Evolutionary conservation across 2,329 filamentous ascomycete genomes (phyloP).

Genomic region (Elsinoe fawcettii): DNA sequence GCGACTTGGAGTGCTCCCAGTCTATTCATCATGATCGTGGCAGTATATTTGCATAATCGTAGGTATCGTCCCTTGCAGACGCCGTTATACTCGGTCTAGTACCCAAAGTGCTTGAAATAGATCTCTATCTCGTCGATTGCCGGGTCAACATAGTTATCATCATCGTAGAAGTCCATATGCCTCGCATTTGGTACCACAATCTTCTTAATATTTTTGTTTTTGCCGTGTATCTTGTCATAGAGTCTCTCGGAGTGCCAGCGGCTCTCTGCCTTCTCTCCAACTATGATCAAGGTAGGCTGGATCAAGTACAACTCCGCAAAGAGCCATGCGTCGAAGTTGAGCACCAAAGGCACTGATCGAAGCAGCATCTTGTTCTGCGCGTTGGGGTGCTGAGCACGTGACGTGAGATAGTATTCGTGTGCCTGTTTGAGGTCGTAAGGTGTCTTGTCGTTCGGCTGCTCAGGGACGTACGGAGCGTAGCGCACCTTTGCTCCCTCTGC

Average conservation of each 20-base stretch:
- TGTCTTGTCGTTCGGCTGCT: not conserved
- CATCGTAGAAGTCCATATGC: slow-evolving; percentile 11
- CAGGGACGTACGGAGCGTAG: not conserved
- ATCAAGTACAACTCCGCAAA: slow-evolving; percentile 19
- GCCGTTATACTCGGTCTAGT: not conserved
- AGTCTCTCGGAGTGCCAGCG: slow-evolving; percentile 4
- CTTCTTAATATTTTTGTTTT: slow-evolving; percentile 4
- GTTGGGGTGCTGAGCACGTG: slow-evolving; percentile 1
- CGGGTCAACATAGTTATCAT: not conserved
- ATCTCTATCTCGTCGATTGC: not conserved
- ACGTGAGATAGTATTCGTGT: not conserved
- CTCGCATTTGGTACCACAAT: not conserved
- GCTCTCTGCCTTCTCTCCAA: slow-evolving; percentile 5
- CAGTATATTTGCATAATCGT: not conserved
- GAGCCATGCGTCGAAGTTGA: not conserved
- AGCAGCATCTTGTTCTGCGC: slow-evolving; percentile 6
- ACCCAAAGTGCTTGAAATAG: not conserved
- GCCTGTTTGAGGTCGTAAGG: not conserved
- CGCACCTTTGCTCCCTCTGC: not conserved
- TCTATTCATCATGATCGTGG: not conserved
- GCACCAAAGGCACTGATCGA: not conserved
- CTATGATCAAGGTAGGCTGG: not conserved
- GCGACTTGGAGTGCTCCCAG: not conserved
- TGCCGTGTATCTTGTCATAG: not conserved
- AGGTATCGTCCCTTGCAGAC: not conserved